phyloP scores from a whole-genome alignment of 73 alveolate genomes.

The Vitrella brassicaformis region DNA sequence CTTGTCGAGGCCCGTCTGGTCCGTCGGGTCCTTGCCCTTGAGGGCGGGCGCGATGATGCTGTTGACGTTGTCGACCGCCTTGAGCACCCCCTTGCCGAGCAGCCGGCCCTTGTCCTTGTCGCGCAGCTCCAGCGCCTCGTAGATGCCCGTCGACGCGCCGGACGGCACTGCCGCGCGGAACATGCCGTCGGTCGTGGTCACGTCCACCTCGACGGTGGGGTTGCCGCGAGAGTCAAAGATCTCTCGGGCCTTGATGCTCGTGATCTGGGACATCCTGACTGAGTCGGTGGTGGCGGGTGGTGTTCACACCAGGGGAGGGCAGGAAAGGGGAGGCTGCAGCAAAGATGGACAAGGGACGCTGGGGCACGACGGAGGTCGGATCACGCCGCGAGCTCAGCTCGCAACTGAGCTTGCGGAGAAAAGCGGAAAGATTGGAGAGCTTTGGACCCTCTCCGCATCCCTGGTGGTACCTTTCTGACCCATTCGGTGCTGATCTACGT shows the following conservation, averaged over 20 bases:
- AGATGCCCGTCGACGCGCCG: slow-evolving; percentile 94
- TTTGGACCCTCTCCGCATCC: no score
- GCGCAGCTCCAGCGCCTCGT: slow-evolving; percentile 89
- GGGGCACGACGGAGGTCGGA: no score
- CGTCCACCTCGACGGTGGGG: slow-evolving; percentile 90
- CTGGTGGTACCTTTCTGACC: no score
- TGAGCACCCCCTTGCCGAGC: slow-evolving; percentile 84
- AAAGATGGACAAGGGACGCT: no score
- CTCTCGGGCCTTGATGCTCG: slow-evolving; percentile 81
- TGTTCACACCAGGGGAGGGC: no score
- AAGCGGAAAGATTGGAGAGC: no score
- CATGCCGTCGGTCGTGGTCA: slow-evolving; percentile 61
- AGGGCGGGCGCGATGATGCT: slow-evolving; percentile 59
- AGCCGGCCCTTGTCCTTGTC: slow-evolving; percentile 46
- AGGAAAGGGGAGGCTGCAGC: no score
- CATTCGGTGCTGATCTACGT: no score
- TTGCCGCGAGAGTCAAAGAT: slow-evolving; percentile 87
- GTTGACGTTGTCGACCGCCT: slow-evolving; percentile 82
- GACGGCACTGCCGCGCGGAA: slow-evolving; percentile 91
- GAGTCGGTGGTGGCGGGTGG: no score
- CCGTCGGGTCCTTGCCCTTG: slow-evolving; percentile 56
- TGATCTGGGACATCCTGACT: slow-evolving; percentile 54
- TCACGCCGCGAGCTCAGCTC: no score
- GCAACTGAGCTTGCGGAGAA: no score
- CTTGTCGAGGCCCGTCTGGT: slow-evolving; percentile 65